Conservation (phyloP, 768 basidiomycete species). For the Gymnopilus junonius region DNA sequence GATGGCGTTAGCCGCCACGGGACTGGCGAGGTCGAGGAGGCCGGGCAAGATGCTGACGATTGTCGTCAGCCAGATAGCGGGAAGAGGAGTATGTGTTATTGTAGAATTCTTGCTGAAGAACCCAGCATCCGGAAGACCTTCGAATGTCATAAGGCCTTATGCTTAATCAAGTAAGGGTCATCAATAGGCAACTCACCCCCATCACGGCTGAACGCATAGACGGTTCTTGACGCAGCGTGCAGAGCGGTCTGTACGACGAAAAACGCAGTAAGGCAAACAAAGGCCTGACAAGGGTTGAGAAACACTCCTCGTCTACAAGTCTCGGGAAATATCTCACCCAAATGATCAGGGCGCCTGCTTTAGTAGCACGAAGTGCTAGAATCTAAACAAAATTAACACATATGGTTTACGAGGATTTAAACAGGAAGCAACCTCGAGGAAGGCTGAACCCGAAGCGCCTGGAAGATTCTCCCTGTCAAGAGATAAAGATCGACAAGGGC, state of each 20-base stretch:
- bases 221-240: constrained; percentile 81
- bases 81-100: constrained; percentile 73
- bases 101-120: constrained; percentile 73
- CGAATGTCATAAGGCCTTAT: constrained; percentile 11
- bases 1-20: constrained; percentile 78
- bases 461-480: constrained; percentile 60
- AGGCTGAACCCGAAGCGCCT: constrained; percentile 71
- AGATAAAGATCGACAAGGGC: not conserved
- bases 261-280: constrained; percentile 86
- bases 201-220: constrained; percentile 87
- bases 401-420: not conserved
- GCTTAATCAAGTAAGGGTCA: too few relatives aligned
- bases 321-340: constrained; percentile 56
- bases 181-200: constrained; percentile 52
- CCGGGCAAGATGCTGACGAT: constrained; percentile 70
- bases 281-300: constrained; percentile 42
- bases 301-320: not conserved
- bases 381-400: constrained; percentile 49
- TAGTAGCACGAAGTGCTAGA: constrained; percentile 77
- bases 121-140: constrained; percentile 78
- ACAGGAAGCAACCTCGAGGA: constrained; percentile 55
- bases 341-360: constrained; percentile 72
- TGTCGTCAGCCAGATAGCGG: constrained; percentile 77
- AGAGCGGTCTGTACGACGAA: constrained; percentile 82
- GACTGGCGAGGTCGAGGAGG: constrained; percentile 75